These are phyloP conservation scores for Geosmithia flava DNA, from an alignment of 2,329 filamentous ascomycete species.

Conservation along the genomic window DNA sequence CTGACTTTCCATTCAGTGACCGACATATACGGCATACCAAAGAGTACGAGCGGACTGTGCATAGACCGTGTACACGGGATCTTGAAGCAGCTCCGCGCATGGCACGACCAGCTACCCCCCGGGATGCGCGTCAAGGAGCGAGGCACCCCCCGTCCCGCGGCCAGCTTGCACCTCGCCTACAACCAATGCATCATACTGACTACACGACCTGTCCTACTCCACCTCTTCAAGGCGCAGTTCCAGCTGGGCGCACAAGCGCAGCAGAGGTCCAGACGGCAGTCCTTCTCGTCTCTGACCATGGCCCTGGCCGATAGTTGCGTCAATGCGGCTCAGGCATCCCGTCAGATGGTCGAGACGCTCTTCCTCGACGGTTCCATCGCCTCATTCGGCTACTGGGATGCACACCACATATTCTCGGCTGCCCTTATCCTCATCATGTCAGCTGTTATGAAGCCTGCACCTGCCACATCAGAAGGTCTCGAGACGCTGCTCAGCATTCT, in stretches of 20 bases:
- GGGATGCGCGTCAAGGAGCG: constrained; percentile 12
- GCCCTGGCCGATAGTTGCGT: constrained; percentile 18
- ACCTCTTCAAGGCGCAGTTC: constrained; percentile 17
- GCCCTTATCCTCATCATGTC: constrained; percentile 17
- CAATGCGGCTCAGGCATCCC: constrained; percentile 14
- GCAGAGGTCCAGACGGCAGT: constrained; percentile 5
- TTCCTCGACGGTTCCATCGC: constrained; percentile 11
- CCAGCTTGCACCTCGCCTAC: constrained; percentile 16
- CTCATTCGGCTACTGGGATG: constrained; percentile 19
- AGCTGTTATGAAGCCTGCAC: constrained; percentile 14
- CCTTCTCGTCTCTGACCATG: constrained; percentile 15
- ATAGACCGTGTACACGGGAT: constrained; percentile 15
- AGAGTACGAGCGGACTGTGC: constrained; percentile 13
- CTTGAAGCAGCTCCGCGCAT: constrained; percentile 13
- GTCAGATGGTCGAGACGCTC: constrained; percentile 11
- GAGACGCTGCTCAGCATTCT: constrained; percentile 15
- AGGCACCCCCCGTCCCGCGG: constrained; percentile 10
- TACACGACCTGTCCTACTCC: constrained; percentile 14
- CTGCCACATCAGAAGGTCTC: constrained; percentile 12
- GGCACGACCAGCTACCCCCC: constrained; percentile 12
- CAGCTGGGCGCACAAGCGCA: constrained; percentile 6
- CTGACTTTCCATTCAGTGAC: constrained; percentile 5
- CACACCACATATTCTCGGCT: constrained; percentile 18
- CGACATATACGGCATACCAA: constrained; percentile 15
- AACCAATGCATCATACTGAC: constrained; percentile 22